Base-by-base conservation (phyloP, 2,329 filamentous ascomycete species). In the Didymella sp. region DNA sequence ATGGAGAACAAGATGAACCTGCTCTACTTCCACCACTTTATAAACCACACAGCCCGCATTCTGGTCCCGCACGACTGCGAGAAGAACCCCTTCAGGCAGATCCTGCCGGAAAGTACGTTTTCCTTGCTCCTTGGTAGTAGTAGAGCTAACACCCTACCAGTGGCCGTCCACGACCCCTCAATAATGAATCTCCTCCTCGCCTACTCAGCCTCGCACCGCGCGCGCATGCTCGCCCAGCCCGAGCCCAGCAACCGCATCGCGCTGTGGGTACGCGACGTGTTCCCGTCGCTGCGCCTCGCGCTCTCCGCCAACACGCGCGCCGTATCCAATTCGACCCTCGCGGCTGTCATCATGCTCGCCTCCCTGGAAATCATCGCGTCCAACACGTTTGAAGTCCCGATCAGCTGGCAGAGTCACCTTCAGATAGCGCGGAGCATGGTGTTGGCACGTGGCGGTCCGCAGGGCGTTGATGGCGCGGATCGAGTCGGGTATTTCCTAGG, bases 341-440 rank as follows among this genome's bases (percentile, higher is more conserved):
- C 91, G 0, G 91, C 90, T 0, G 89, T 91, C 7, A 92, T 96
- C 60, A 92, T 95, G 89, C 83, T 96, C 42, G 86, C 90, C 0
- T 93, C 90, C 1, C 80, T 95, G 19, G 90, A 95, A 69, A 94
- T 95, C 54, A 88, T 95, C 46, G 92, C 89, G 0, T 91, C 91
- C 0, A 89, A 88, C 54, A 89, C 89, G 0, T 94, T 95, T 69
- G 90, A 89, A 51, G 87, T 91, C n/a, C 82, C 86, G 0, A 89
- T 94, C 50, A 84, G 89, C 1, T 96, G 91, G 91, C 90, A 92
- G 70, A 85, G 84, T 48, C 91, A 96, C 73, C 82, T 96, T 1
- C 85, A 86, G 53, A 85, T 92, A 50, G 91, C 91, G 1, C 85
- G 91, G 2, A 85, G 89, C 66, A 85, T 96, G 64, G 92, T 94